A percentile compares a stretch with the other conserved stretches of the same genome.
These are phyloP conservation scores for Yamagishiella unicocca DNA, from an alignment of 139 green algal genomes.

Conservation along the genomic window DNA sequence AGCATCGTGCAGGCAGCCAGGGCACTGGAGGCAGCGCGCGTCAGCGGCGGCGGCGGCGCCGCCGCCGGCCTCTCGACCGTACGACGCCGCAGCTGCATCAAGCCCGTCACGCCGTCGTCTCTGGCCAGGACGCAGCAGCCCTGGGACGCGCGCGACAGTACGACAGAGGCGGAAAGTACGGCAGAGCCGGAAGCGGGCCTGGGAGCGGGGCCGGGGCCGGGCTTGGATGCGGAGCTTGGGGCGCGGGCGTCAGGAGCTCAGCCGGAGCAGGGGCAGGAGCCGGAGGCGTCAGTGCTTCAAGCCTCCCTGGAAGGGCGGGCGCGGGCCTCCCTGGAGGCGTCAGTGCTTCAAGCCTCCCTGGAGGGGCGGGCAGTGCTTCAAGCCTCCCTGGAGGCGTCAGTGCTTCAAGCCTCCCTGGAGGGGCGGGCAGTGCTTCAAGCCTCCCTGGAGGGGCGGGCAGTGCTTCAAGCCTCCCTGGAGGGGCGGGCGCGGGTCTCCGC, in stretches of 20 bases:
- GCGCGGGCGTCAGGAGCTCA: neutral
- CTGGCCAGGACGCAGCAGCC: neutral
- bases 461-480: no score
- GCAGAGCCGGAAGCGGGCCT: neutral
- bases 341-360: no score
- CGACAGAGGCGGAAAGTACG: neutral
- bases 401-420: no score
- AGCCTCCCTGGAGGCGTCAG: no score
- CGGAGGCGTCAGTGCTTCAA: neutral
- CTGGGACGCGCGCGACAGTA: neutral
- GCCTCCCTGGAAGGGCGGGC: no score
- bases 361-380: no score
- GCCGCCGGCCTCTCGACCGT: neutral
- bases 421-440: no score
- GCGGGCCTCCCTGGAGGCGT: no score
- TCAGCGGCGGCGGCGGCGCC: neutral
- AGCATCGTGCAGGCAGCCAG: neutral
- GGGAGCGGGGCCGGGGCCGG: no score
- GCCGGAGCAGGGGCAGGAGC: neutral
- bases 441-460: no score
- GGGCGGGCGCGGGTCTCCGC: no score
- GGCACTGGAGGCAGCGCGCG: neutral
- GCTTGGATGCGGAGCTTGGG: no score
- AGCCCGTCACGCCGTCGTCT: neutral
- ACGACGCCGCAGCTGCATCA: constrained; percentile 2